Conservation (phyloP, 2,329 filamentous ascomycete genomes). For the Magnaporthiopsis incrustans region DNA sequence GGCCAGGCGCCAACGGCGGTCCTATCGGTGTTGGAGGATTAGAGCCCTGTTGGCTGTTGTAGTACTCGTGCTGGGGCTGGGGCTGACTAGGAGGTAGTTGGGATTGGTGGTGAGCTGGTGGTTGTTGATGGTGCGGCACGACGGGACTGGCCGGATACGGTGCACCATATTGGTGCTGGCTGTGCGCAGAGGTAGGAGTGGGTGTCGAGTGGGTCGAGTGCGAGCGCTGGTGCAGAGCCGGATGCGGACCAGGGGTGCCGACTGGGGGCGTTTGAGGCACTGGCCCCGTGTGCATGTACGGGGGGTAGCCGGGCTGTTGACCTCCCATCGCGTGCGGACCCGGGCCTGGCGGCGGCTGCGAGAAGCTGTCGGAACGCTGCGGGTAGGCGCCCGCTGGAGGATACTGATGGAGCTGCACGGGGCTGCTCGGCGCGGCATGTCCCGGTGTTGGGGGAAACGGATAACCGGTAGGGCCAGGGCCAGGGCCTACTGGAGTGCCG, state of each 20-base stretch:
- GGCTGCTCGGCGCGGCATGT: constrained; percentile 37
- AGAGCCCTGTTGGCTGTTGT: constrained; percentile 37
- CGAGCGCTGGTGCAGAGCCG: constrained; percentile 38
- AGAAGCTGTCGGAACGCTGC: constrained; percentile 35
- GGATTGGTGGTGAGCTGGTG: constrained; percentile 35
- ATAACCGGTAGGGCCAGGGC: constrained; percentile 34
- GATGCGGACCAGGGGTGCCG: constrained; percentile 30
- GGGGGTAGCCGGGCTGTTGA: constrained; percentile 20
- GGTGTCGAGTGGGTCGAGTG: constrained; percentile 51
- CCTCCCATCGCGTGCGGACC: constrained; percentile 19
- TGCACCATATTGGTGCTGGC: constrained; percentile 45
- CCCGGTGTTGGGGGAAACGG: constrained; percentile 40
- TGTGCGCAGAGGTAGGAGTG: constrained; percentile 55
- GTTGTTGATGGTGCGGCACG: constrained; percentile 33
- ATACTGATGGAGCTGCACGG: constrained; percentile 43
- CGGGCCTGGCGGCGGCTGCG: constrained; percentile 21
- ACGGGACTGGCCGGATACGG: constrained; percentile 46
- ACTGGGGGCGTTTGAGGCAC: constrained; percentile 44
- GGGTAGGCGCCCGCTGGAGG: constrained; percentile 35
- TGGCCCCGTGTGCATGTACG: constrained; percentile 30
- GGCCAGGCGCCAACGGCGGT: constrained; percentile 35
- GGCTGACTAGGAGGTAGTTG: background rate
- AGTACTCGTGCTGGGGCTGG: constrained; percentile 41
- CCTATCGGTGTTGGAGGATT: constrained; percentile 47
- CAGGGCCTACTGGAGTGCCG: constrained; percentile 7